A percentile compares a stretch with the other conserved stretches of the same genome.
Evolutionary conservation across 345 rosid species (phyloP).

Genomic region (Salix brachista): DNA sequence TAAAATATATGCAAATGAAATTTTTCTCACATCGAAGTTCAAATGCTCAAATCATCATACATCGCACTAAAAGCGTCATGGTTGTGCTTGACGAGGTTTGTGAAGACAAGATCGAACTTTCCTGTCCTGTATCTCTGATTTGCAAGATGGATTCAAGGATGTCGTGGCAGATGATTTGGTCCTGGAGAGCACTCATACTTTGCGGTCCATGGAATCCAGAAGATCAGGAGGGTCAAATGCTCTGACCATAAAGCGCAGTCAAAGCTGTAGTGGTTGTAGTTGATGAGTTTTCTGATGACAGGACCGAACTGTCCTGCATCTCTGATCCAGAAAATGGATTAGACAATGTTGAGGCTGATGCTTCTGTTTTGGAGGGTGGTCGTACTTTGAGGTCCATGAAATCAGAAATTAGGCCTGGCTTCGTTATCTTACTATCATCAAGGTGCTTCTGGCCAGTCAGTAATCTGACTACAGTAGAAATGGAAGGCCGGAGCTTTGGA

Average conservation of each 20-base stretch:
- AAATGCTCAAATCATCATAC: not conserved
- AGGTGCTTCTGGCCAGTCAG: slow-evolving; percentile 45
- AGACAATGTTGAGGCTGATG: slow-evolving; percentile 31
- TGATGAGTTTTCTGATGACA: slow-evolving; percentile 45
- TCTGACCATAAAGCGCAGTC: slow-evolving; percentile 23
- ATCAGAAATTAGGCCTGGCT: slow-evolving; percentile 73
- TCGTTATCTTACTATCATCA: slow-evolving; percentile 36
- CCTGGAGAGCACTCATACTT: no score
- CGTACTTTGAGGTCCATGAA: slow-evolving; percentile 76
- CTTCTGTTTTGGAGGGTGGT: slow-evolving; percentile 23
- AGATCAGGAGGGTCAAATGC: slow-evolving; percentile 1
- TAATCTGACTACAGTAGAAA: slow-evolving; percentile 61
- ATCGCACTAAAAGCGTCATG: no score
- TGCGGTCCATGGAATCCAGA: no score
- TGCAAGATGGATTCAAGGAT: no score
- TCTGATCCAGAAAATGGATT: slow-evolving; percentile 43
- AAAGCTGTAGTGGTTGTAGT: slow-evolving; percentile 33
- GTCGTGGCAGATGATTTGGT: no score
- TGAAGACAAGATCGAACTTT: no score
- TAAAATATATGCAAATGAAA: not conserved
- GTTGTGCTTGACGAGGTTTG: no score
- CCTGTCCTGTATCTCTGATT: no score
- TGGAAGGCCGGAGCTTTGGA: slow-evolving; percentile 65
- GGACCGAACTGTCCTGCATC: slow-evolving; percentile 39
- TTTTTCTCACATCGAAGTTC: not conserved